Evolutionary conservation across 75 land plant genomes (phyloP), one percentile per base, ranked within the genome.

Genomic region (Selaginella moellendorffii): DNA sequence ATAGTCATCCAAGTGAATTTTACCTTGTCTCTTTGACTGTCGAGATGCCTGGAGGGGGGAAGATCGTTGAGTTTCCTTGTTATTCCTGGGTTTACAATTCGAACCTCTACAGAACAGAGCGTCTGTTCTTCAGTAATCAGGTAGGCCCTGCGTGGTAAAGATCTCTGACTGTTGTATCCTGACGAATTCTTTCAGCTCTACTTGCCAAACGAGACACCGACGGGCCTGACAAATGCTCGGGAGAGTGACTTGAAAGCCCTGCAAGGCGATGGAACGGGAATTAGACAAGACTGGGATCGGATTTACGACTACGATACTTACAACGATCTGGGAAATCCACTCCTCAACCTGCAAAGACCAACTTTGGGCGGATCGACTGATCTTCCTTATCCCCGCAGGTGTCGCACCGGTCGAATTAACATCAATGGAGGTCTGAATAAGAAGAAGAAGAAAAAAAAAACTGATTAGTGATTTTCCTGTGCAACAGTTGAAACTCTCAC

Each of bases 361-460:
- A 19, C 21, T 8, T 21, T 56, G 59, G 59, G 59, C 5, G 59
- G n/a, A 56, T 19, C 25, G 19, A 19, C 5, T 8, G 19, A 8
- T 19, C 59, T 9, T 8, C 59, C 8, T 8, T 56, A 56, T 56
- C 59, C 59, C 5, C 59, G 59, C 21, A 5, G 59, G 59, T 56
- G 59, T 25, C 19, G 59, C 25, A 56, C 59, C 2, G 59, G 59
- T 19, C 8, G 59, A 8, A 5, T 14, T 14, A 36, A 5, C 46
- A 36, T 69, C 10, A 66, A 74, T n/a, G 69, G 30, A 63, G 85
- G 83, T 82, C n/a, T n/a, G n/a, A 19, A 30, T 27, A 26, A 27
- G 1, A 1, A 18, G 2, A 28, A 17, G 21, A 30, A 36, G 2
- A 28, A 19, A 2, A n/a, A 61, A 26, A 61, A 14, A 36, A 5